Evolutionary conservation across 768 basidiomycete genomes (phyloP), one percentile per base, ranked within the genome.

Genomic region (Termitomyces sp.): DNA sequence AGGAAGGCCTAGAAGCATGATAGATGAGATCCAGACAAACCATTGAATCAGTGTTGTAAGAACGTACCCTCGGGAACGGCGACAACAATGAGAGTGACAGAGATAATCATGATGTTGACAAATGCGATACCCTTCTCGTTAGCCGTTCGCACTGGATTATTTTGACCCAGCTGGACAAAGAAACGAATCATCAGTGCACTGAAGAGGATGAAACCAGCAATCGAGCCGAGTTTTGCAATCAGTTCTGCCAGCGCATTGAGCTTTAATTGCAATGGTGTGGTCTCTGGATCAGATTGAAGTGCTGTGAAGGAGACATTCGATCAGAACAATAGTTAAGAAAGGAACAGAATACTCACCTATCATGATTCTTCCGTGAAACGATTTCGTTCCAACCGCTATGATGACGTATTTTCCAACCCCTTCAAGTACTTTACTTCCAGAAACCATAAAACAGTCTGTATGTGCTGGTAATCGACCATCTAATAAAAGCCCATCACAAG

Each of bases 311-410:
- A 45, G 9, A 14, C 28, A 59, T 44, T 22, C 30, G 28, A 57
- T 52, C 18, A 60, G 24, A n/a, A 60, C 50, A 22, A 50, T 7
- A 48, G 56, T 46, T 12, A 16, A 18, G 3, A 36, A 28, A 42
- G 3, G 16, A 36, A 16, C 24, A 32, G 7, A 16, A 24, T 1
- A 10, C 42, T 22, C 66, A 96, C 94, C 90, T 87, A 96, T 96
- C 92, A 98, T 94, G 66, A 98, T 94, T 46, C 94, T 84, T 42
- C 97, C 97, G 68, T 98, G 94, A 73, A 98, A 98, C 63, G 89
- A 92, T 74, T 88, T 91, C 13, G 83, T 84, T 13, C 97, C 97
- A 51, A 98, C 93, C 2, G 93, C 87, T 52, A 97, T 89, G 51
- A 98, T 85, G 49, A 99, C 87, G 65, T 98, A 99, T 58, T 77